Evolutionary conservation across 768 basidiomycete species (phyloP).

Genomic region (Boletus fagicola): DNA sequence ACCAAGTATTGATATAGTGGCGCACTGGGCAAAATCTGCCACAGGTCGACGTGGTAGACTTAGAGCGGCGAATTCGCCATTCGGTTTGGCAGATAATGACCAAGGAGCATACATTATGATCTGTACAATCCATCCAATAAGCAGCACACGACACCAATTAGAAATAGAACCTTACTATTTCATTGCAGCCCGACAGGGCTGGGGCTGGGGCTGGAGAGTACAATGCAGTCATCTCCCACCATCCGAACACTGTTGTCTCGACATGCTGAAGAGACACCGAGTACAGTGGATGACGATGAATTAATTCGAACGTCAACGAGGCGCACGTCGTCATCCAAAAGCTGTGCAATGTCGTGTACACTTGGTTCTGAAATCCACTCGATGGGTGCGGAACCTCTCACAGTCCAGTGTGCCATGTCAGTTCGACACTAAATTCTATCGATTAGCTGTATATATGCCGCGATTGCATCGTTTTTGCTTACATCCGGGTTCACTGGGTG

Average conservation of each 20-base stretch:
- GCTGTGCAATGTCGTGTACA: slow-evolving; percentile 25
- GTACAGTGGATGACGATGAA: background rate
- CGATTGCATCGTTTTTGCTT: slow-evolving; percentile 7
- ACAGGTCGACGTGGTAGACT: background rate
- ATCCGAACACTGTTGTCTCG: background rate
- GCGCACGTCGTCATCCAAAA: slow-evolving; percentile 14
- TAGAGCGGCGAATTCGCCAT: slow-evolving; percentile 2
- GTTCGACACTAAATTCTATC: background rate
- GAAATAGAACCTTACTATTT: slow-evolving; percentile 7
- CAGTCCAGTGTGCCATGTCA: background rate
- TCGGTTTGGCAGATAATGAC: background rate
- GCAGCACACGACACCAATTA: background rate
- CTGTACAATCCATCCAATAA: slow-evolving; percentile 6
- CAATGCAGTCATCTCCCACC: background rate
- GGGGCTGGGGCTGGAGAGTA: background rate
- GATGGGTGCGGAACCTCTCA: slow-evolving; percentile 3
- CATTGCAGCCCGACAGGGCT: background rate
- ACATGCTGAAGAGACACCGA: background rate
- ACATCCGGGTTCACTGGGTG: slow-evolving; percentile 2
- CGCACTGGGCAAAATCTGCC: background rate
- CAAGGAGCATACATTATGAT: background rate
- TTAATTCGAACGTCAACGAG: background rate
- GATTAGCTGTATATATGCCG: slow-evolving; percentile 17
- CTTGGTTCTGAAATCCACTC: slow-evolving; percentile 7
- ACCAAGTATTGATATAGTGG: background rate